Evolutionary conservation across 192 early-diverging fungal genomes (phyloP).

Genomic region (Funneliformis mosseae): DNA sequence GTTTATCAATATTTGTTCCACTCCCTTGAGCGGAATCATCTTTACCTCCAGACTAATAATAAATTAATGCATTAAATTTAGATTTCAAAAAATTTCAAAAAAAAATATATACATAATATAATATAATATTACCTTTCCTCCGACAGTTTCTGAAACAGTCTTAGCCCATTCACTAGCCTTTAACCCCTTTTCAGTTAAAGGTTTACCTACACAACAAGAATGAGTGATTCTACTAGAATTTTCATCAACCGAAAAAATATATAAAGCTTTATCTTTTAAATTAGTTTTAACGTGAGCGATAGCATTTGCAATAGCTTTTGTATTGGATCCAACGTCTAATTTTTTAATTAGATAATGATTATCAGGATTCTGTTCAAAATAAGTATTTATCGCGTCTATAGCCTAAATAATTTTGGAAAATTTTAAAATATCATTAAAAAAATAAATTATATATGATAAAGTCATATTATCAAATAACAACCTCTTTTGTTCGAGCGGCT

Average conservation of each 20-base stretch:
- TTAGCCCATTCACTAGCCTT: slow-evolving; percentile 92
- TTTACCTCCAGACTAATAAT: slow-evolving; percentile 74
- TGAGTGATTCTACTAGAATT: slow-evolving; percentile 72
- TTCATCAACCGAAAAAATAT: slow-evolving; percentile 78
- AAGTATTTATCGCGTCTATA: slow-evolving; percentile 72
- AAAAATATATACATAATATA: background rate
- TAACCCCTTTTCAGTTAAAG: slow-evolving; percentile 72
- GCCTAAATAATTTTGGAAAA: slow-evolving; percentile 37
- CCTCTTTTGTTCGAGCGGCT: slow-evolving; percentile 81
- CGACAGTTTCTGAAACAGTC: slow-evolving; percentile 78
- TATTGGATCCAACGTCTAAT: slow-evolving; percentile 75
- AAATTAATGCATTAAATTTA: background rate
- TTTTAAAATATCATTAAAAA: background rate
- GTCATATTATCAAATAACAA: background rate
- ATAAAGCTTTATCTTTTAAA: slow-evolving; percentile 82
- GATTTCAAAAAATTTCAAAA: background rate
- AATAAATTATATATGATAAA: background rate
- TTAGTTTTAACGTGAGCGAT: slow-evolving; percentile 76
- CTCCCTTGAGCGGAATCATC: slow-evolving; percentile 92
- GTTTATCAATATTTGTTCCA: slow-evolving; percentile 64
- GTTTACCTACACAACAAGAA: slow-evolving; percentile 82
- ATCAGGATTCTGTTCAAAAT: slow-evolving; percentile 69
- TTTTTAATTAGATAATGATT: slow-evolving; percentile 57
- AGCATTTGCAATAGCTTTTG: slow-evolving; percentile 81
- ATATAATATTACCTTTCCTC: slow-evolving; percentile 69